A percentile compares a stretch with the other conserved stretches of the same genome.
phyloP scores from a whole-genome alignment of 805 yeast genomes.

The Monosporozyma aerobia region DNA sequence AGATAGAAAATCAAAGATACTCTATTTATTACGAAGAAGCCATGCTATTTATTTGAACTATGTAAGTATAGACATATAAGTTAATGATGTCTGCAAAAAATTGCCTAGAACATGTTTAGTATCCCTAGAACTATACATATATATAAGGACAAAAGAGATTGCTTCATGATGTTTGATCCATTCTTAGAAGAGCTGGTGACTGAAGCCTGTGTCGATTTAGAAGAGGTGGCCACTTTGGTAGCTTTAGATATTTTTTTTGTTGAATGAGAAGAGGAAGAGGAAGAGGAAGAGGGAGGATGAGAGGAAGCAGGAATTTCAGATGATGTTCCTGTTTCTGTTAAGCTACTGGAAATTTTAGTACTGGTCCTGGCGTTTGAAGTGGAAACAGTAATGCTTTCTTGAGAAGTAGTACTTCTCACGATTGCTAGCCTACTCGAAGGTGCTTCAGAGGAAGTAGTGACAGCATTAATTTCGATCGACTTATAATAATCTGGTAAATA shows the following conservation, averaged over 20 bases:
- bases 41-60: neutral
- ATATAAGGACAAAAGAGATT: neutral
- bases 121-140: neutral
- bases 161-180: neutral
- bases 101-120: neutral
- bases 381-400: neutral
- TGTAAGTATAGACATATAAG: neutral
- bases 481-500: conserved; percentile 22
- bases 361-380: neutral
- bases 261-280: neutral
- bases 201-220: neutral
- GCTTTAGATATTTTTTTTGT: neutral
- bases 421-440: neutral
- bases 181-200: neutral
- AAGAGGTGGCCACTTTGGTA: neutral
- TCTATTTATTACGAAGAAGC: no score
- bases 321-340: neutral
- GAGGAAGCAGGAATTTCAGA: neutral
- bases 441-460: neutral
- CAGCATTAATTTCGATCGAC: neutral
- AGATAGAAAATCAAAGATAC: neutral
- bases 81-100: neutral
- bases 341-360: neutral
- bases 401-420: neutral
- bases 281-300: neutral